Evolutionary conservation across 768 basidiomycete genomes (phyloP).

Genomic region (Psilocybe tampanensis): DNA sequence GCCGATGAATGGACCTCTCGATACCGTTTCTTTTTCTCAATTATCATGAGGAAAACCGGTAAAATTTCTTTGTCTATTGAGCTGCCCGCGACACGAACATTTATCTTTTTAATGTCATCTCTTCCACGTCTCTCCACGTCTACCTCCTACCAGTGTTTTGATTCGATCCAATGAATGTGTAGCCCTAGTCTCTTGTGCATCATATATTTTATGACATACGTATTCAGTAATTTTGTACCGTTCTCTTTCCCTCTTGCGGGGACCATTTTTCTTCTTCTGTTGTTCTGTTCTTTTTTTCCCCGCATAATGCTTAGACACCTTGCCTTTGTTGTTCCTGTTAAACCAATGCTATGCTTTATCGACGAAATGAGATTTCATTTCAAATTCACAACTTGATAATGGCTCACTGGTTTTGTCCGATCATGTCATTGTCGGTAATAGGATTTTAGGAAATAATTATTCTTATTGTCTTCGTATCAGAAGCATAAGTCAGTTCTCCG

Average conservation of each 20-base stretch:
- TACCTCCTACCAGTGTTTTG: neutral
- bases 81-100: no score
- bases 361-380: neutral
- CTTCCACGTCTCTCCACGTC: neutral
- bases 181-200: neutral
- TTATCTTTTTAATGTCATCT: no score
- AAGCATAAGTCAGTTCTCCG: no score
- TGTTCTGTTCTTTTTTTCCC: neutral
- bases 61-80: no score
- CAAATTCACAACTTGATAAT: no score
- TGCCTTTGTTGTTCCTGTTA: neutral
- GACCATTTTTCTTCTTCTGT: neutral
- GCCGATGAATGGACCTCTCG: constrained; percentile 2
- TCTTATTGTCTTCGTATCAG: no score
- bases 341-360: neutral
- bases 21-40: neutral
- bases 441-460: no score
- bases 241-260: neutral
- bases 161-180: neutral
- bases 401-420: no score
- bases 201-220: neutral
- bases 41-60: neutral
- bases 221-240: neutral
- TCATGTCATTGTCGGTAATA: no score
- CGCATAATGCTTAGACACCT: neutral